Conservation (phyloP, 305 asterid genomes). For the Fraxinus greggii region DNA sequence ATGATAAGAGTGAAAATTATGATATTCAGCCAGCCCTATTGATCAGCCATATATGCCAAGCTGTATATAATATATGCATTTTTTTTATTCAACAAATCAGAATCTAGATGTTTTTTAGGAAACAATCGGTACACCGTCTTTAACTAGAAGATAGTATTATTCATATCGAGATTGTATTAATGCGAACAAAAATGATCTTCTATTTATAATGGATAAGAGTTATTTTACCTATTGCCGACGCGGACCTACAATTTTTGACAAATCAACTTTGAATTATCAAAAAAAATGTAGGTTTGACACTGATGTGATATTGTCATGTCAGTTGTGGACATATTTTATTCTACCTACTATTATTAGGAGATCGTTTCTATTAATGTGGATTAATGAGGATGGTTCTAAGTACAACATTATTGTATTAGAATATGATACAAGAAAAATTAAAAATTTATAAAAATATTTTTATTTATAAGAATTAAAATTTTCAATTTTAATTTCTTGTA, state of each 20-base stretch:
- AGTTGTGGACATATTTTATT: no score
- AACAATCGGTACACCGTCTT: background rate
- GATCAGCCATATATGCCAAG: background rate
- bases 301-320: no score
- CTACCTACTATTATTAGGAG: no score
- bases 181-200: background rate
- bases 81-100: no score
- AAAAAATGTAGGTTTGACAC: no score
- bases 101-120: no score
- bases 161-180: background rate
- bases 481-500: background rate
- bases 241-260: no score
- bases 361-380: background rate
- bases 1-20: background rate
- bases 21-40: background rate
- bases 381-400: background rate
- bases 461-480: background rate
- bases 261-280: no score
- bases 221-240: no score
- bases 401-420: background rate
- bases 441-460: no score
- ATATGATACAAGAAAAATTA: background rate
- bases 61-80: background rate
- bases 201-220: no score
- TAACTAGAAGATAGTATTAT: no score